phyloP scores from a whole-genome alignment of 495 filamentous ascomycete genomes.

The Penicillium egyptiacum region DNA sequence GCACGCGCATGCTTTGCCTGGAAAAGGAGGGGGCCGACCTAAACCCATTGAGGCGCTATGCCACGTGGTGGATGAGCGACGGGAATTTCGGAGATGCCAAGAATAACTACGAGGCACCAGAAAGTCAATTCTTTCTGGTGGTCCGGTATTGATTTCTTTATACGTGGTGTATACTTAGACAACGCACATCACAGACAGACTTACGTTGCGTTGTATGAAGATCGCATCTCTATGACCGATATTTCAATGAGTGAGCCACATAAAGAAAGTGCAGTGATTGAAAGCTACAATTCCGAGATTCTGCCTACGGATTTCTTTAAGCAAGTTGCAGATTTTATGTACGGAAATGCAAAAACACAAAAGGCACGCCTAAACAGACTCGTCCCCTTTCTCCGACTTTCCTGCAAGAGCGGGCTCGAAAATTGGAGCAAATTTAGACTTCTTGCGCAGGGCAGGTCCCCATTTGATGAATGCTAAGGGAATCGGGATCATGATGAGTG shows the following conservation, averaged over 20 bases:
- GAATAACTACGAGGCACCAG: neutral
- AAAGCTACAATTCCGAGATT: neutral
- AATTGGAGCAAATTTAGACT: constrained; percentile 38
- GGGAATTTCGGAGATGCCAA: too few species aligned
- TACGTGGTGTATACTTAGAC: too few species aligned
- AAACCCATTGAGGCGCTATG: neutral
- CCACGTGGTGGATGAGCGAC: neutral
- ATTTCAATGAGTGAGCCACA: neutral
- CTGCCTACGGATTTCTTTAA: neutral
- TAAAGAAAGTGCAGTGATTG: neutral
- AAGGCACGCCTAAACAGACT: constrained; percentile 13
- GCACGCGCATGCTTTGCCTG: neutral
- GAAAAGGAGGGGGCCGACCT: neutral
- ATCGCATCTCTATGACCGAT: neutral
- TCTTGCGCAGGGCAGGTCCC: constrained; percentile 35
- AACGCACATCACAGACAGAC: neutral
- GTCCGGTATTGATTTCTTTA: neutral
- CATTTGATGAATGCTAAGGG: constrained; percentile 49
- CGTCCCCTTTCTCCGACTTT: constrained; percentile 3
- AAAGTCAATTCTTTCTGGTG: neutral
- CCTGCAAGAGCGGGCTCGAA: neutral
- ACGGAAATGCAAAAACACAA: neutral
- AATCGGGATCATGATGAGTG: constrained; percentile 68
- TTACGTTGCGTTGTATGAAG: neutral
- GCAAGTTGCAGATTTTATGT: neutral